Evolutionary conservation across 345 rosid species (phyloP), one percentile per base, ranked within the genome.

Genomic region (Eucalyptus marginata): DNA sequence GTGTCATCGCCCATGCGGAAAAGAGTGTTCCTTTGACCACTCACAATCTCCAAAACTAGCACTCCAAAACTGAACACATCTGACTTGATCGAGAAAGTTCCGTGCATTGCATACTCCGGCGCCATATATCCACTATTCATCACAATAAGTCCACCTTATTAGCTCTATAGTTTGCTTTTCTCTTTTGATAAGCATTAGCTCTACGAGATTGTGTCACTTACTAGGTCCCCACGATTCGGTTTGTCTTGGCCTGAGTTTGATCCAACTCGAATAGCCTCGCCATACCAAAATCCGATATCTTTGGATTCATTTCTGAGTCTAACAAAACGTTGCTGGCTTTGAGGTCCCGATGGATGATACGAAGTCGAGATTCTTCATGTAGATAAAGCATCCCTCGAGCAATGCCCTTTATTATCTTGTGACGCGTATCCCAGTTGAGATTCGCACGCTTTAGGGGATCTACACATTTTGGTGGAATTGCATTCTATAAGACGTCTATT

Each of bases 51-150:
- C 16, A 93, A 40, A 18, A 94, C 49, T n/a, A 95, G 89, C 13
- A 94, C 95, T 1, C 96, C 95, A 50, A 93, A 95, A 68, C 94
- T 91, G 88, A 89, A 94, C 18, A 94, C 95, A 80, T 94, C 97
- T 13, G 95, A 93, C 86, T 93, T 95, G 5, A 92, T 92, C 0
- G 96, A 95, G 51, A 91, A 94, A 6, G 89, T 86, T 8, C 96
- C 96, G 2, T 92, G 89, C 95, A 90, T 86, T 49, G 91, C 93
- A 87, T 94, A 94, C 86, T 94, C 95, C 3, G 96, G 95, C 71
- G 96, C 90, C 86, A 87, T 87, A 47, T 87, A 94, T 5, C 96
- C 96, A 89, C 96, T 95, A 68, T 24, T 24, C 43, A 85, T 87
- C 50, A 54, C 10, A 20, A 13, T 58, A 58, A 58, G 13, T 58